Evolutionary conservation across 2,329 filamentous ascomycete species (phyloP).

Genomic region (Didymella glomerata): DNA sequence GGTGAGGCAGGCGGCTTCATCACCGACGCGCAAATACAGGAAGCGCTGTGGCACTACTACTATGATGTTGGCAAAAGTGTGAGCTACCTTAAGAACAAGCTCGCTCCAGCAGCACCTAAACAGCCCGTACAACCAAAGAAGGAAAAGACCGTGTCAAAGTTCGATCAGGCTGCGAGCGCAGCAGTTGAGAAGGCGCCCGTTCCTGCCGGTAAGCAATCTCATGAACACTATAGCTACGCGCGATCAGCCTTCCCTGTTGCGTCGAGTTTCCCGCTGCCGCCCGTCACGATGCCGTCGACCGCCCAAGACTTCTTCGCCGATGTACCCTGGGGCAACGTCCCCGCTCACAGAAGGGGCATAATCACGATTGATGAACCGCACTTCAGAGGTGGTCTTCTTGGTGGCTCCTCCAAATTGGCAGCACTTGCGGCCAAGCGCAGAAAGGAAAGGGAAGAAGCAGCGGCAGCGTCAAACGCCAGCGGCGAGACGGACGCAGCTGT

Average conservation of each 20-base stretch:
- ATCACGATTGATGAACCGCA: conserved; percentile 68
- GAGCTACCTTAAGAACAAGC: conserved; percentile 74
- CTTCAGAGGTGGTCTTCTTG: conserved; percentile 74
- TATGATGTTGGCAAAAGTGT: conserved; percentile 90
- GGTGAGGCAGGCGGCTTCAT: conserved; percentile 66
- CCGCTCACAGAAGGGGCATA: conserved; percentile 68
- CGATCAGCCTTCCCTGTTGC: conserved; percentile 26
- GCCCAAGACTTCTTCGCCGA: conserved; percentile 77
- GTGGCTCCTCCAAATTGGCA: conserved; percentile 87
- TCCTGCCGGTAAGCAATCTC: conserved; percentile 57
- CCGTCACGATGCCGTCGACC: conserved; percentile 35
- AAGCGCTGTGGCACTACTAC: conserved; percentile 94
- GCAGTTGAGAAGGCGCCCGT: conserved; percentile 52
- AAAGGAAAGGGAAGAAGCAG: conserved; percentile 77
- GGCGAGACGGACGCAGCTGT: conserved; percentile 47
- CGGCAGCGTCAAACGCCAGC: conserved; percentile 31
- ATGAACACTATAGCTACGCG: conserved; percentile 24
- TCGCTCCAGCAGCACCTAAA: conserved; percentile 35
- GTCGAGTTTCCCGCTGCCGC: conserved; percentile 41
- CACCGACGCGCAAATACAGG: conserved; percentile 80
- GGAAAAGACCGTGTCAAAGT: conserved; percentile 54
- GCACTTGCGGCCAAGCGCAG: conserved; percentile 86
- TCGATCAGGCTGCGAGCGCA: conserved; percentile 55
- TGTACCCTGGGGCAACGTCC: conserved; percentile 83
- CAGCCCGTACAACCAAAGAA: conserved; percentile 45